Percentiles rank a stretch among this genome's conserved stretches.
phyloP scores from a whole-genome alignment of 352 stramenopile genomes.

The Nothophytophthora sp. region DNA sequence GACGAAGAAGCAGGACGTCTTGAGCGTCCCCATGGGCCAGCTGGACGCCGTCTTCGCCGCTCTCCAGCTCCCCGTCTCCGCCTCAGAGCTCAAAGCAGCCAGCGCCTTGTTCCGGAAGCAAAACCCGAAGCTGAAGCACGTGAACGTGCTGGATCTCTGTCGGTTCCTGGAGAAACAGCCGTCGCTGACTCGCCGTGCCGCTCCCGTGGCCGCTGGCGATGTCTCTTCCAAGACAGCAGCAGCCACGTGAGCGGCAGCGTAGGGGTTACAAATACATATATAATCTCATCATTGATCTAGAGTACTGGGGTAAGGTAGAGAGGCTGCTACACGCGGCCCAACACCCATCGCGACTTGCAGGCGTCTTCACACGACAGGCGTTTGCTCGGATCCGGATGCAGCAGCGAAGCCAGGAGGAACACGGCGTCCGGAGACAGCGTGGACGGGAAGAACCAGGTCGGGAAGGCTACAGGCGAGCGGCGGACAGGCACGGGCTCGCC shows the following conservation, averaged over 20 bases:
- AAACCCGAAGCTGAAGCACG: conserved; percentile 39
- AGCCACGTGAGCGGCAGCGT: conserved; percentile 12
- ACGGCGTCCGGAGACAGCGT: conserved; percentile 64
- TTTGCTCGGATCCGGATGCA: conserved; percentile 85
- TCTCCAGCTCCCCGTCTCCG: conserved; percentile 34
- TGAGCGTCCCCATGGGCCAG: conserved; percentile 42
- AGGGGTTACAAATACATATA: conserved; percentile 41
- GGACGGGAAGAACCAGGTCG: conserved; percentile 84
- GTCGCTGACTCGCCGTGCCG: too few relatives aligned
- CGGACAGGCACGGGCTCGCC: too few relatives aligned
- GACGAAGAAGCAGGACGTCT: conserved; percentile 22
- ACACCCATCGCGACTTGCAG: conserved; percentile 73
- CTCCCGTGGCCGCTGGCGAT: too few relatives aligned
- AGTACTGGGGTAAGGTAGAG: too few relatives aligned
- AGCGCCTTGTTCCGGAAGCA: conserved; percentile 35
- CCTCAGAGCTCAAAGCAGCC: conserved; percentile 27
- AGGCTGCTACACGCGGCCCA: conserved; percentile 34
- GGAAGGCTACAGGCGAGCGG: conserved; percentile 73
- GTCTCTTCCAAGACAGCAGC: conserved; percentile 2
- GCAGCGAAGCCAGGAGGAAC: conserved; percentile 72
- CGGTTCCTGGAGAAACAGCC: conserved; percentile 44
- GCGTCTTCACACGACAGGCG: conserved; percentile 84
- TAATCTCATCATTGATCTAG: conserved; percentile 38
- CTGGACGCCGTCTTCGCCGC: conserved; percentile 44
- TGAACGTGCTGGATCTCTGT: conserved; percentile 71